Base-by-base conservation (phyloP, 805 yeast genomes). In the Ogataea polymorpha region DNA sequence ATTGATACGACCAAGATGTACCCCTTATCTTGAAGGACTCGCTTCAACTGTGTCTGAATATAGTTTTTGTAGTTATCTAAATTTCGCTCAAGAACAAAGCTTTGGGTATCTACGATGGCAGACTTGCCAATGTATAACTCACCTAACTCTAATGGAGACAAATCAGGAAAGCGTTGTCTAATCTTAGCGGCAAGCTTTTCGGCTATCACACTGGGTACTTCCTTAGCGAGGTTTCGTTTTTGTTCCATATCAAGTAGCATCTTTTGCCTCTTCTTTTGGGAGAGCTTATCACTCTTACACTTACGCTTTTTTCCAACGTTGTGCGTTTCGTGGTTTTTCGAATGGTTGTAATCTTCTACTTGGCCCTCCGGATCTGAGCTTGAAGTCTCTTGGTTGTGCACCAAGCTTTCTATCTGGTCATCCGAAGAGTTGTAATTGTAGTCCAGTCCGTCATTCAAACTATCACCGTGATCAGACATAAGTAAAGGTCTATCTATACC, bases 61-160 rank as follows among this genome's bases (percentile, higher is more conserved):
- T 79, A 89, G 16, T 64, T 65, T 2, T 74, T 61, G 41, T 85
- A 67, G 48, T 80, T 77, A 2, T 71, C 79, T 44, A 86, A 61
- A 26, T 57, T 71, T 47, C 95, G 71, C 6, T 66, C 65, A 15
- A 70, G 66, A 3, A 69, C 72, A 53, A 75, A 82, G 26, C 73
- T 79, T 1, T 80, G 71, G 0, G 91, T 81, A 30, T 81, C 79
- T 30, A 80, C 67, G 50, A 89, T 71, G 46, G 77, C 74, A 5
- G 66, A 46, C 58, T 77, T 77, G 60, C 73, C 68, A 2, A 74
- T 49, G 53, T 80, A 81, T 37, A 75, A 53, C 35, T 86, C 95
- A 15, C 78, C 67, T 44, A 87, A 70, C 58, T 90, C 96, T 41
- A 90, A 63, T 3, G 87, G 77, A 17, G 95, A 80, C 24, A 86